phyloP scores from a whole-genome alignment of 2,329 filamentous ascomycete genomes.

The Aspergillus japonicus region DNA sequence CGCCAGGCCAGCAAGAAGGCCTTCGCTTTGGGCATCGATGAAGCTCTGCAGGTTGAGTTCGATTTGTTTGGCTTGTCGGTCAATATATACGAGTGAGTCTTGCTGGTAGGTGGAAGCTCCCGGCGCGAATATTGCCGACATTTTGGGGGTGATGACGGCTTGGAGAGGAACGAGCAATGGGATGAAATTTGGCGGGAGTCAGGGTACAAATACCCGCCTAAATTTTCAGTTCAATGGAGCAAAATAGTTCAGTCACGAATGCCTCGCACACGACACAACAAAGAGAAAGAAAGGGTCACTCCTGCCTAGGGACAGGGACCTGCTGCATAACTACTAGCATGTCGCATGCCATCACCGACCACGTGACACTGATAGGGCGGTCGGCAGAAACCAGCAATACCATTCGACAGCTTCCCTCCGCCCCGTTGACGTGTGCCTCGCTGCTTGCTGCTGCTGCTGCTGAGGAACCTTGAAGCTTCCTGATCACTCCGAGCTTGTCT shows the following conservation, averaged over 20 bases:
- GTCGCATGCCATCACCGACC: constrained; percentile 16
- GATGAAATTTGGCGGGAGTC: neutral
- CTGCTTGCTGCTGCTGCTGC: constrained; percentile 9
- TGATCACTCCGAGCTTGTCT: constrained; percentile 12
- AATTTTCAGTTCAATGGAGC: neutral
- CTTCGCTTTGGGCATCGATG: constrained; percentile 62
- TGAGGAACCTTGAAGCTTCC: constrained; percentile 16
- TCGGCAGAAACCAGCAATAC: constrained; percentile 28
- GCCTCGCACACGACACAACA: neutral
- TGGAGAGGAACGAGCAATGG: neutral
- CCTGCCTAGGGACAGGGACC: neutral
- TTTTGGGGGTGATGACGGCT: constrained; percentile 16
- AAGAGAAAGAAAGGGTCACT: neutral
- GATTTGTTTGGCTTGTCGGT: constrained; percentile 54
- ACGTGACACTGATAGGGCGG: constrained; percentile 27
- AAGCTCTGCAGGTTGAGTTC: constrained; percentile 58
- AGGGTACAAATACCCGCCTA: neutral
- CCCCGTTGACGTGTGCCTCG: constrained; percentile 36
- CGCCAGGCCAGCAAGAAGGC: constrained; percentile 51
- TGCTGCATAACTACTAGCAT: neutral
- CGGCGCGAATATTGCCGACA: constrained; percentile 33
- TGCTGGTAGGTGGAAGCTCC: constrained; percentile 32
- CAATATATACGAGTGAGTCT: constrained; percentile 50
- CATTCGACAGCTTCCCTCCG: constrained; percentile 29
- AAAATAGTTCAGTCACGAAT: neutral